These are phyloP conservation scores for Lepidium didymum DNA, from an alignment of 345 rosid species.

Conservation along the genomic window DNA sequence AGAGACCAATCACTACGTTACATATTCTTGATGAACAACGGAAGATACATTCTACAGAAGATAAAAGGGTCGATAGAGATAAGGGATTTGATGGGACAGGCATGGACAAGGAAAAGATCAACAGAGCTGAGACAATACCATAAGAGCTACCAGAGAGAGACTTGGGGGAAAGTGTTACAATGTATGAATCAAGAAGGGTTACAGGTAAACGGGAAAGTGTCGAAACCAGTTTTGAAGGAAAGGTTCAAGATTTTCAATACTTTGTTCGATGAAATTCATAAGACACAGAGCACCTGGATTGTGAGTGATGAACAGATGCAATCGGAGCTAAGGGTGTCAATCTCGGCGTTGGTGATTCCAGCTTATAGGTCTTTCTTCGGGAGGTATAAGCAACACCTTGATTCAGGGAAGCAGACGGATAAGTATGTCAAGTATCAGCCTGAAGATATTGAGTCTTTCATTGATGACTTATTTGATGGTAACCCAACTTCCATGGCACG, in stretches of 20 bases:
- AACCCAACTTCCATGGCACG: slow-evolving; percentile 47
- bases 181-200: slow-evolving; percentile 65
- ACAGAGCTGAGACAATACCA: slow-evolving; percentile 68
- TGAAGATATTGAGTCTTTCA: slow-evolving; percentile 61
- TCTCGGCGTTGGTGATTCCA: slow-evolving; percentile 72
- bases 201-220: slow-evolving; percentile 53
- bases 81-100: slow-evolving; percentile 43
- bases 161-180: slow-evolving; percentile 67
- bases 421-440: slow-evolving; percentile 83
- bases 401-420: slow-evolving; percentile 56
- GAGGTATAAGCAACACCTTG: slow-evolving; percentile 63
- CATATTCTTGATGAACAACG: slow-evolving; percentile 92
- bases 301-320: slow-evolving; percentile 83
- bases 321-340: slow-evolving; percentile 80
- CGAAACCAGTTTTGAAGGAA: slow-evolving; percentile 64
- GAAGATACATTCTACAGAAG: slow-evolving; percentile 71
- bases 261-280: slow-evolving; percentile 84
- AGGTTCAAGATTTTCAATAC: slow-evolving; percentile 65
- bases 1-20: slow-evolving; percentile 47
- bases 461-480: slow-evolving; percentile 85
- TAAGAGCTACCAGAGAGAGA: slow-evolving; percentile 74
- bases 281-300: slow-evolving; percentile 81
- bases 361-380: slow-evolving; percentile 75
- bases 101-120: slow-evolving; percentile 59
- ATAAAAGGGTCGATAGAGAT: slow-evolving; percentile 62